A percentile compares a stretch with the other conserved stretches of the same genome.
phyloP scores from a whole-genome alignment of 2,329 filamentous ascomycete genomes.

The Dendrostoma leiphaemia region DNA sequence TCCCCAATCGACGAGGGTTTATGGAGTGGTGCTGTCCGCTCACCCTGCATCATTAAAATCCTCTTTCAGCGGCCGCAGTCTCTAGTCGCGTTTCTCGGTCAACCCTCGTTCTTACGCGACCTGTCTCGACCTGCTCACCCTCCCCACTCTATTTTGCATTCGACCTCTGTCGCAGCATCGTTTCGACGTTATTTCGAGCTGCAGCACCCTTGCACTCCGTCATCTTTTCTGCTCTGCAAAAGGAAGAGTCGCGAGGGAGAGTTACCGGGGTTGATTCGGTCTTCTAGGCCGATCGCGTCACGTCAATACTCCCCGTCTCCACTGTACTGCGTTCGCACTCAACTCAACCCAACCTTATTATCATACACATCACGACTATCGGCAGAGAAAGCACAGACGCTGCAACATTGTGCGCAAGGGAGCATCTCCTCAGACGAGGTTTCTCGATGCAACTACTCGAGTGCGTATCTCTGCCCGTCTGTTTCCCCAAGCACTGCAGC shows the following conservation, averaged over 20 bases:
- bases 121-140: conserved; percentile 6
- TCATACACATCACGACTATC: neutral
- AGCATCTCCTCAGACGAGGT: neutral
- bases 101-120: conserved; percentile 6
- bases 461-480: neutral
- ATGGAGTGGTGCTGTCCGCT: too few species aligned
- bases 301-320: neutral
- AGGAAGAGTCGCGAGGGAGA: neutral
- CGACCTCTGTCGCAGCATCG: neutral
- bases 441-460: conserved; percentile 12
- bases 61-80: neutral
- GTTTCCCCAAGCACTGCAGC: neutral
- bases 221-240: neutral
- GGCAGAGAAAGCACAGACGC: neutral
- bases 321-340: neutral
- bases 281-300: neutral
- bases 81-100: conserved; percentile 2
- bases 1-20: too few species aligned
- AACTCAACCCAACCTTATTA: neutral
- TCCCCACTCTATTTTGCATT: neutral
- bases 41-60: neutral
- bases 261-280: neutral
- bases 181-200: neutral
- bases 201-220: too few species aligned
- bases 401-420: neutral